These are phyloP conservation scores for Microthlaspi erraticum DNA, from an alignment of 345 rosid genomes.

Conservation along the genomic window DNA sequence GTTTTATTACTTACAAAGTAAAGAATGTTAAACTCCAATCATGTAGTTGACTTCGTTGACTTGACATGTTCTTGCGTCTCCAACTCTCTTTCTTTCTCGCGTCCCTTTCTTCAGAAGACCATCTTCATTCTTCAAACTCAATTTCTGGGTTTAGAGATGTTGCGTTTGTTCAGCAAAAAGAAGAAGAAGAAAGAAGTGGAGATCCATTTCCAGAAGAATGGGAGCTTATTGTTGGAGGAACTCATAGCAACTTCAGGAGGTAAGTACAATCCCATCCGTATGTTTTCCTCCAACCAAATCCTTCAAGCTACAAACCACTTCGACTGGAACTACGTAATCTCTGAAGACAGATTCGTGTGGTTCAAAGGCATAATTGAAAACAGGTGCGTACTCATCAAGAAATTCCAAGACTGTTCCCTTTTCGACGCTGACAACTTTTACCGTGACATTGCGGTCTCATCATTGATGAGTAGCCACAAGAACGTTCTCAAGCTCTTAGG, in stretches of 20 bases:
- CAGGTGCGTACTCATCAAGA: conserved; percentile 37
- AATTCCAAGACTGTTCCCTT: neutral
- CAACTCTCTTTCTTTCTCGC: neutral
- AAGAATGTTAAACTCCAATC: no score
- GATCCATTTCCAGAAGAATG: conserved; percentile 17
- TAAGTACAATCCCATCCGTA: conserved; percentile 34
- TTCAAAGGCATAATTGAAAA: conserved; percentile 26
- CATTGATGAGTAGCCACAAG: conserved; percentile 38
- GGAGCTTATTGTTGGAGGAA: conserved; percentile 35
- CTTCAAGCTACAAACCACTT: conserved; percentile 38
- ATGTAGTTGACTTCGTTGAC: conserved; percentile 6
- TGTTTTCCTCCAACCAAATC: conserved; percentile 33
- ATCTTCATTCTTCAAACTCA: neutral
- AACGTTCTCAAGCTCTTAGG: conserved; percentile 36
- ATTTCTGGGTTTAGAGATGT: conserved; percentile 15
- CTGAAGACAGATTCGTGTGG: conserved; percentile 24
- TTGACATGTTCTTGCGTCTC: conserved; percentile 16
- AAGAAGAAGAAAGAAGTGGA: conserved; percentile 27
- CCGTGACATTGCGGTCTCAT: conserved; percentile 30
- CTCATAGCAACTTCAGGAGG: conserved; percentile 39
- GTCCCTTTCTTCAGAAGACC: conserved; percentile 3
- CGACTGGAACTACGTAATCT: conserved; percentile 9
- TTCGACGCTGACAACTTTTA: conserved; percentile 28
- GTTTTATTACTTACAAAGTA: no score
- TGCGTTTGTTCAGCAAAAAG: conserved; percentile 14